Evolutionary conservation across 1,139 yeast genomes (phyloP), one percentile per base, ranked within the genome.

Genomic region (Lodderomyces margitis): DNA sequence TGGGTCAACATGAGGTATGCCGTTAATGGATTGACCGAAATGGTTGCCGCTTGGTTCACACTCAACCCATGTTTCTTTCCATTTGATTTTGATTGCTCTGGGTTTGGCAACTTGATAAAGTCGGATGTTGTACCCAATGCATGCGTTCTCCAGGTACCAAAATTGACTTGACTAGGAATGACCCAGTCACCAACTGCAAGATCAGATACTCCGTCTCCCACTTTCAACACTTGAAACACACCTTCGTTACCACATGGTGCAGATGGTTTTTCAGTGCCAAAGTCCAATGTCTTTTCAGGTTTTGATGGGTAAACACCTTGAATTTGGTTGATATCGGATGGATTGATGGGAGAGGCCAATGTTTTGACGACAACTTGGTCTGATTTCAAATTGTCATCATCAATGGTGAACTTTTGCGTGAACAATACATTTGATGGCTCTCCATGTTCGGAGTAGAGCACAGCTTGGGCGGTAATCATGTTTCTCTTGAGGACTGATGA

Each of bases 71-170:
- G 61, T 19, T 68, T 71, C 46, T 63, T 64, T 1, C 74, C 74
- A 17, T 48, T 48, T 5, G 54, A 57, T 37, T 52, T 49, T 8
- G 72, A 60, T 43, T 70, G 70, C 11, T 43, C 44, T 2, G 77
- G 76, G 44, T 62, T 68, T 14, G 72, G 70, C 61, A 88, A 65
- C 55, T 73, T 75, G 48, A 78, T 70, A 57, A 87, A 70, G 40
- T 77, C 68, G 3, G 68, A 58, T 28, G 70, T 74, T 7, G 59
- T 61, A n/a, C 80, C 74, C 46, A 79, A 59, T 7, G 87, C 85
- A 56, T 85, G 92, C 2, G 95, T 80, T 50, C 96, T 78, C 99
- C 99, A 92, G 3, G 98, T 92, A 28, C 98, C 99, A 49, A 83
- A 83, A 56, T 87, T 84, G 14, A 88, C 84, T 28, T 69, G 65